Evolutionary conservation across 2,329 filamentous ascomycete species (phyloP), one percentile per base, ranked within the genome.

Genomic region (Ascochyta lentis): DNA sequence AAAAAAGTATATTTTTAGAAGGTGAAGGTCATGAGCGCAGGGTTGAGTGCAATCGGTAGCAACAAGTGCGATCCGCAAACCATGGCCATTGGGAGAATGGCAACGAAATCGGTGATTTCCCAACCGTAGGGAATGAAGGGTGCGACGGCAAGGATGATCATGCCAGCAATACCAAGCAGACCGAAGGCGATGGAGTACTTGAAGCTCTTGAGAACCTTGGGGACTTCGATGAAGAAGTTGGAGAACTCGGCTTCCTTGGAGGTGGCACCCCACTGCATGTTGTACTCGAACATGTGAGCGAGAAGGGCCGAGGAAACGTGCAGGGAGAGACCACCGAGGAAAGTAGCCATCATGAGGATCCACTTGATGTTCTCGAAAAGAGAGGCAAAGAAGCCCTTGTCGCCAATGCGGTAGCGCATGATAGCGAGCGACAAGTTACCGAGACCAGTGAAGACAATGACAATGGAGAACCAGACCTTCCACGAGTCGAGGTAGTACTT

Each of bases 221-320:
- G 89, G 19, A 92, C 84, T 73, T 93, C 90, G 58, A 91, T 90
- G 78, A 92, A 93, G 77, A 94, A 94, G 77, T 92, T 91, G 43
- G 88, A 89, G 72, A 89, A 89, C 70, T 92, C 89, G 47, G 86
- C 86, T 78, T 95, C 91, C 78, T 95, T 95, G 45, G 87, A 84
- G 0, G 91, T 95, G 1, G 90, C 87, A 48, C 90, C 90, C 90
- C 90, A 94, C 3, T 84, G 86, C 89, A 93, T 93, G 77, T 94
- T 83, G 70, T 93, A 86, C 77, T 91, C 88, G 72, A 94, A 91
- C 87, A 93, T 91, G 78, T 94, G 91, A 3, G 87, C 83, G 42
- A 94, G 78, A 39, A 95, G 80, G 4, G 91, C 91, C 73, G 92
- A 88, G 33, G 86, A 90, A 49, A 95, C 85, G 77, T 94, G 90